A percentile compares a stretch with the other conserved stretches of the same genome.
phyloP scores from a whole-genome alignment of 306 rosid genomes.

The Inga leiocalycina region DNA sequence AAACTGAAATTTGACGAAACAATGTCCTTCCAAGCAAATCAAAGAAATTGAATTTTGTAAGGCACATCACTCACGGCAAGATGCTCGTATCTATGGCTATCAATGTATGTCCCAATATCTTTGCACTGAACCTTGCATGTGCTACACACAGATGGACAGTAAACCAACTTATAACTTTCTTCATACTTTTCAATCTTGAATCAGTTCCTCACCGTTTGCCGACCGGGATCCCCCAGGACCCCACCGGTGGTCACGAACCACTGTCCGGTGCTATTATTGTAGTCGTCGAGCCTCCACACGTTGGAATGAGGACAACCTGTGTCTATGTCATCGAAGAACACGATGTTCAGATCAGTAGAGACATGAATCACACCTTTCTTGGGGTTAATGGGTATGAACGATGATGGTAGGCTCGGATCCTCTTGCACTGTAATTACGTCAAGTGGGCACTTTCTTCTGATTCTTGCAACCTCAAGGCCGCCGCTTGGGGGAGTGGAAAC shows the following conservation, averaged over 20 bases:
- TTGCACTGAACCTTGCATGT: constrained; percentile 45
- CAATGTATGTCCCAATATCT: constrained; percentile 27
- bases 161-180: constrained; percentile 47
- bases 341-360: constrained; percentile 52
- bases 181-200: constrained; percentile 44
- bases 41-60: constrained; percentile 15
- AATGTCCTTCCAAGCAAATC: background rate
- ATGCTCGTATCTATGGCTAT: constrained; percentile 21
- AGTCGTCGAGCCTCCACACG: constrained; percentile 47
- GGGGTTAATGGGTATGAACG: constrained; percentile 33
- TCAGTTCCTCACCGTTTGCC: constrained; percentile 40
- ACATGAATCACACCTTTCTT: constrained; percentile 39
- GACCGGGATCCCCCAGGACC: constrained; percentile 40
- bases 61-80: constrained; percentile 15
- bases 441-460: constrained; percentile 38
- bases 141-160: constrained; percentile 63
- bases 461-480: constrained; percentile 39
- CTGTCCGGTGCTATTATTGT: constrained; percentile 14
- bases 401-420: background rate
- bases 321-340: constrained; percentile 8
- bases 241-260: constrained; percentile 43
- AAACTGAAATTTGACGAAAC: background rate
- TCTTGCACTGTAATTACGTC: constrained; percentile 43
- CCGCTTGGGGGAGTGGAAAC: constrained; percentile 29
- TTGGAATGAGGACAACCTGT: constrained; percentile 34